phyloP scores from a whole-genome alignment of 345 rosid species.

The Raphanus raphanistrum region DNA sequence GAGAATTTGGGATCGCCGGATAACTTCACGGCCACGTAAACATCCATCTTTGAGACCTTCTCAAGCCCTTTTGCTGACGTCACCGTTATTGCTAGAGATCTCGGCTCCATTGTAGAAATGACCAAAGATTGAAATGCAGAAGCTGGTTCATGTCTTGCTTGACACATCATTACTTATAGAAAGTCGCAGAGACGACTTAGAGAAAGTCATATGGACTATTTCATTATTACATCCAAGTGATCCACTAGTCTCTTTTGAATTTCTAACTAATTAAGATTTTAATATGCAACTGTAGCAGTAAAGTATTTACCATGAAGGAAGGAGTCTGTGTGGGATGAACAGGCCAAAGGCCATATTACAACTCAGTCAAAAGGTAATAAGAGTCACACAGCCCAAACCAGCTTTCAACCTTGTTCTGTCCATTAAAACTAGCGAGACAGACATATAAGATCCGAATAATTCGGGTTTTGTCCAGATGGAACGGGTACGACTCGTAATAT shows the following conservation, averaged over 20 bases:
- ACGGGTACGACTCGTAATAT: neutral
- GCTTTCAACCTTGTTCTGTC: neutral
- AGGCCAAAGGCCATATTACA: neutral
- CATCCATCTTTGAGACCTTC: constrained; percentile 22
- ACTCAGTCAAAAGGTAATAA: too few species aligned
- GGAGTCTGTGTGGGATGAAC: constrained; percentile 22
- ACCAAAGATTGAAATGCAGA: neutral
- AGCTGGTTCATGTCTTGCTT: neutral
- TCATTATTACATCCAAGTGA: constrained; percentile 1
- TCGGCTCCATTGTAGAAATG: constrained; percentile 16
- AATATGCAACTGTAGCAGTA: neutral
- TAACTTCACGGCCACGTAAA: constrained; percentile 31
- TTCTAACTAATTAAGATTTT: neutral
- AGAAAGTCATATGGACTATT: constrained; percentile 29
- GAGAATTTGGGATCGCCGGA: constrained; percentile 34
- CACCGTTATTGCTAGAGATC: constrained; percentile 26
- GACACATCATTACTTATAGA: constrained; percentile 14
- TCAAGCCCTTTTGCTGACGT: constrained; percentile 18
- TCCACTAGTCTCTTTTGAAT: constrained; percentile 6
- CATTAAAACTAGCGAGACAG: neutral
- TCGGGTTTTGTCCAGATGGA: neutral
- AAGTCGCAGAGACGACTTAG: constrained; percentile 23
- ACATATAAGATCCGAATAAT: neutral
- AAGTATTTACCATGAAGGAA: constrained; percentile 21
- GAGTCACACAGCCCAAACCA: neutral